Evolutionary conservation across 2,329 filamentous ascomycete genomes (phyloP).

Genomic region (Aaosphaeria pasadenensis): DNA sequence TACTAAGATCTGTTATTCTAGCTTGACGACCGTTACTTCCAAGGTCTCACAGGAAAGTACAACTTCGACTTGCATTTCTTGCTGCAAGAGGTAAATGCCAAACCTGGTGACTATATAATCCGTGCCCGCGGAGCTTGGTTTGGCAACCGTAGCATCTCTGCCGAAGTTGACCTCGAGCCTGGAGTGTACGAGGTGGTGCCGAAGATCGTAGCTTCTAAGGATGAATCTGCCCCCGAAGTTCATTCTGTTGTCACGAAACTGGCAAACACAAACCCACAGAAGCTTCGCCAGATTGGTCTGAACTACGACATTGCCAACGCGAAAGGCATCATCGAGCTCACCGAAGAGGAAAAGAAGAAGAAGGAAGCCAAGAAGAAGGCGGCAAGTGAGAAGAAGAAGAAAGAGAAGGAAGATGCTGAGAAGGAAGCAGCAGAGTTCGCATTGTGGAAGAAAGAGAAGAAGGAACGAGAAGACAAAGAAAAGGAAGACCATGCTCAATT

Average conservation of each 20-base stretch:
- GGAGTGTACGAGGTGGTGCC: conserved; percentile 73
- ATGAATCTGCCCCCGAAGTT: conserved; percentile 48
- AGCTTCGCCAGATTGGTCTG: conserved; percentile 62
- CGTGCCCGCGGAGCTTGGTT: conserved; percentile 49
- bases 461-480: conserved; percentile 19
- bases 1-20: conserved; percentile 44
- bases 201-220: conserved; percentile 64
- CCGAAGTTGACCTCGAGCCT: conserved; percentile 69
- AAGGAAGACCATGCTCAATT: conserved; percentile 23
- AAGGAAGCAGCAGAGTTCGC: conserved; percentile 29
- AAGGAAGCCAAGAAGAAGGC: conserved; percentile 34
- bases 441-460: conserved; percentile 28
- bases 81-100: conserved; percentile 49
- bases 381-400: conserved; percentile 27
- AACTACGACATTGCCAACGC: conserved; percentile 69
- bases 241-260: conserved; percentile 59
- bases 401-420: conserved; percentile 27
- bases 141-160: conserved; percentile 71
- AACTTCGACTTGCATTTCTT: conserved; percentile 57
- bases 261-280: conserved; percentile 41
- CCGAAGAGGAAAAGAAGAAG: conserved; percentile 45
- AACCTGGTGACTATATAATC: conserved; percentile 52
- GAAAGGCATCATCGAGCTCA: conserved; percentile 55
- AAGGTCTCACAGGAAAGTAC: conserved; percentile 56
- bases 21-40: conserved; percentile 59